Conservation (phyloP, 495 filamentous ascomycete species). For the Penicillium verhagenii region DNA sequence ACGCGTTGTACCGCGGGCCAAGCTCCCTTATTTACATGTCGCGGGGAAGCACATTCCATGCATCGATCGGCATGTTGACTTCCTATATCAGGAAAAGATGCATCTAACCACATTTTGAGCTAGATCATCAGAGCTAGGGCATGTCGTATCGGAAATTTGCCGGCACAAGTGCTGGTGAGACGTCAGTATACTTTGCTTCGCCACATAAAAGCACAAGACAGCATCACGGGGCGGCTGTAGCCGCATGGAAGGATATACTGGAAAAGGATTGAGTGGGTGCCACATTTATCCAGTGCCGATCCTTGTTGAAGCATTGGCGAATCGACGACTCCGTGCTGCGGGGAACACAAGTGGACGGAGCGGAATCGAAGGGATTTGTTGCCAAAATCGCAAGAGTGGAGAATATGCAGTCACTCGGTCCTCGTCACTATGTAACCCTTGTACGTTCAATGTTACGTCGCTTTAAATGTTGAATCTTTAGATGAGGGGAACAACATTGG, state of each 20-base stretch:
- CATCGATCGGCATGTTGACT: constrained; percentile 12
- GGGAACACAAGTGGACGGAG: constrained; percentile 10
- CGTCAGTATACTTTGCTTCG: not conserved
- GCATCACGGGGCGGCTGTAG: constrained; percentile 1
- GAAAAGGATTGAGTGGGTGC: not conserved
- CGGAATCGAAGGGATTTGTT: constrained; percentile 7
- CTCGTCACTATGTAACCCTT: constrained; percentile 19
- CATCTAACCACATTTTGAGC: constrained; percentile 4
- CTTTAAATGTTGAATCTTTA: not conserved
- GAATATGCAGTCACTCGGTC: constrained; percentile 5
- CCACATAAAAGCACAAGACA: not conserved
- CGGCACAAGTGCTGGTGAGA: not conserved
- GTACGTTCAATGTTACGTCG: not conserved
- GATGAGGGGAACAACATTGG: not conserved
- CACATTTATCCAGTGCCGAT: constrained; percentile 13
- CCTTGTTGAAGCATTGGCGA: constrained; percentile 14
- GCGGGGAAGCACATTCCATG: constrained; percentile 24
- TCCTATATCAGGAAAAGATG: constrained; percentile 5
- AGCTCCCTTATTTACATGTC: constrained; percentile 19
- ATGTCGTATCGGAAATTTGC: constrained; percentile 11
- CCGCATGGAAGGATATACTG: not conserved
- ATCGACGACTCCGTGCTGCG: constrained; percentile 18
- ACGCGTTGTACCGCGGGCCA: not conserved
- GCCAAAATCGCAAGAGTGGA: not conserved
- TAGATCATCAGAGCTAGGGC: not conserved